Percentiles rank a stretch among this genome's conserved stretches.
Evolutionary conservation across 2,329 filamentous ascomycete genomes (phyloP).

Genomic region (Verticillium zaregamsianum): DNA sequence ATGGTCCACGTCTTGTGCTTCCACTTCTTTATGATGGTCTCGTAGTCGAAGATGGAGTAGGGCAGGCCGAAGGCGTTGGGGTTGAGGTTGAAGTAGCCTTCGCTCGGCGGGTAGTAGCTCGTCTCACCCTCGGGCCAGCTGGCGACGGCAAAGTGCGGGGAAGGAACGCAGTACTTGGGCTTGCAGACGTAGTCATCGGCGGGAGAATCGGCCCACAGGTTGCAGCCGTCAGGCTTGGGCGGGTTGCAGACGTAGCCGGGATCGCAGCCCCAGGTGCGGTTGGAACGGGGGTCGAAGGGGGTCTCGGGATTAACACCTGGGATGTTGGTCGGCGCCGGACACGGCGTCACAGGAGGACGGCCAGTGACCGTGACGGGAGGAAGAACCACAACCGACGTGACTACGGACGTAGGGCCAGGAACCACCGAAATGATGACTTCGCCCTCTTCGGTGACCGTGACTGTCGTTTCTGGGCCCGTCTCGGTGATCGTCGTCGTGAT

Average conservation of each 20-base stretch:
- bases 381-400: constrained; percentile 14
- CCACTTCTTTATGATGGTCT: constrained; percentile 30
- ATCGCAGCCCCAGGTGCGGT: constrained; percentile 49
- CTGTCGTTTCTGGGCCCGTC: constrained; percentile 20
- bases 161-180: constrained; percentile 36
- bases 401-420: constrained; percentile 17
- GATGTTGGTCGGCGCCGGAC: constrained; percentile 38
- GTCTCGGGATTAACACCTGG: constrained; percentile 11
- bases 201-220: constrained; percentile 46
- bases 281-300: constrained; percentile 28
- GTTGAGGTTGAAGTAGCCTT: constrained; percentile 62
- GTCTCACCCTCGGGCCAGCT: constrained; percentile 42
- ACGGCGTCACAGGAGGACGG: constrained; percentile 31
- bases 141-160: constrained; percentile 31
- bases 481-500: constrained; percentile 27
- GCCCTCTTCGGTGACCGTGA: constrained; percentile 25
- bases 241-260: constrained; percentile 50
- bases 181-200: constrained; percentile 41
- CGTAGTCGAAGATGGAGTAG: constrained; percentile 55
- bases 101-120: constrained; percentile 45
- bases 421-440: constrained; percentile 20
- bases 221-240: constrained; percentile 44
- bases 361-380: constrained; percentile 21
- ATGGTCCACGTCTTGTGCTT: constrained; percentile 35
- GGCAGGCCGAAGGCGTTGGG: constrained; percentile 58